Conservation (phyloP, 1,284 basidiomycete genomes). For the Polyporus tsugae region DNA sequence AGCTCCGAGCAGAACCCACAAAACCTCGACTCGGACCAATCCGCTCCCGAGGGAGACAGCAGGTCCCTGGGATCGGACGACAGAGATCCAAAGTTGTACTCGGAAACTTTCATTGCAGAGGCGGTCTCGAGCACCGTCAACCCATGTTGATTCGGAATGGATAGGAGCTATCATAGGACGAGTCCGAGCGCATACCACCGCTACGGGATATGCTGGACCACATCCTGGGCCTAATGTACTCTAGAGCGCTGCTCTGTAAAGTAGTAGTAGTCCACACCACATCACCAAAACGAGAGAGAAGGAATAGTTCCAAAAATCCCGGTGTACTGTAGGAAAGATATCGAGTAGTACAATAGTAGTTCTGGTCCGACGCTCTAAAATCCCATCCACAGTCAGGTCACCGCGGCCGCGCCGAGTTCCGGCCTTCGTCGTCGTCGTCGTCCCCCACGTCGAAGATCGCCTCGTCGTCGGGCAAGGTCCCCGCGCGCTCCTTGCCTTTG, state of each 20-base stretch:
- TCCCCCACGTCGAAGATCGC: constrained; percentile 54
- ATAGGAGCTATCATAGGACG: background rate
- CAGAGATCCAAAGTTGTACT: background rate
- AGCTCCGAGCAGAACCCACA: background rate
- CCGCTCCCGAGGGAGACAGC: background rate
- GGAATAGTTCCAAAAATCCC: background rate
- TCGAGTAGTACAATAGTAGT: background rate
- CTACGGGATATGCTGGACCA: background rate
- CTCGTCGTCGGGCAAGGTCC: constrained; percentile 38
- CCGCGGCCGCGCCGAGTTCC: background rate
- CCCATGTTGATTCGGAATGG: background rate
- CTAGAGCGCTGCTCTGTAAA: background rate
- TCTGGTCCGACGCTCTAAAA: background rate
- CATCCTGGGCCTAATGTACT: background rate
- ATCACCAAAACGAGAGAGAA: background rate
- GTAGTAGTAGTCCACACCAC: background rate
- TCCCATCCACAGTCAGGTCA: background rate
- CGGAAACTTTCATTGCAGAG: background rate
- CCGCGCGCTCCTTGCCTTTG: constrained; percentile 54
- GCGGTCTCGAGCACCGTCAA: background rate
- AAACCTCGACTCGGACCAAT: background rate
- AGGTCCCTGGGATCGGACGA: background rate
- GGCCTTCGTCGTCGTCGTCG: background rate
- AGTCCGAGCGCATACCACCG: background rate
- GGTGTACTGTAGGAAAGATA: background rate